Conservation (phyloP, 805 yeast species). For the Yarrowia keelungensis region DNA sequence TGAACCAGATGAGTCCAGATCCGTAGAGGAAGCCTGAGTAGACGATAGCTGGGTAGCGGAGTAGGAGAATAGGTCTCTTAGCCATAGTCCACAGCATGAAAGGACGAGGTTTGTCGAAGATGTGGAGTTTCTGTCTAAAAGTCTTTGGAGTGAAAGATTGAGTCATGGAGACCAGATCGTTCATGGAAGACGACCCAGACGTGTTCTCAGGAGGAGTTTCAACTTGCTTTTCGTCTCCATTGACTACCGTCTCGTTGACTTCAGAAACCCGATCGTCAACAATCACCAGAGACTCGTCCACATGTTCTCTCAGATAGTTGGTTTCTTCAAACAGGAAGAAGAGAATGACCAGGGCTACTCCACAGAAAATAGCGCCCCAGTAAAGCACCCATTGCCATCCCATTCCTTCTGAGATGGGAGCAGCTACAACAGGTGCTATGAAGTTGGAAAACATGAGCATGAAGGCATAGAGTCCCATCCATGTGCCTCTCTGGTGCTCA, state of each 20-base stretch:
- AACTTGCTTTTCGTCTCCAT: background rate
- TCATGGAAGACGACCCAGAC: too few relatives aligned
- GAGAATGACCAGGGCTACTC: conserved; percentile 4
- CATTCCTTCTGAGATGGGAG: conserved; percentile 8
- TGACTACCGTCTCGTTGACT: background rate
- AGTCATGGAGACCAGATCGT: too few relatives aligned
- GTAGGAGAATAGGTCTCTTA: background rate
- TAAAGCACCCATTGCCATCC: conserved; percentile 40
- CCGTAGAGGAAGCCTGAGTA: conserved; percentile 28
- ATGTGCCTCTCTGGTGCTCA: conserved; percentile 77
- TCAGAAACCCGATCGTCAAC: background rate
- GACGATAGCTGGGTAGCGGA: conserved; percentile 24
- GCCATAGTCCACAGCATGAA: conserved; percentile 22
- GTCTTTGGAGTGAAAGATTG: conserved; percentile 3
- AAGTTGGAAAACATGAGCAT: conserved; percentile 54
- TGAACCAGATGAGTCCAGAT: conserved; percentile 35
- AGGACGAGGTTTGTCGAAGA: conserved; percentile 28
- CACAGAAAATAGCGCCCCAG: conserved; percentile 38
- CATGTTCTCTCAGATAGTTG: background rate
- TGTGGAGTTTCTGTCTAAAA: conserved; percentile 11
- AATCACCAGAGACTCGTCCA: background rate
- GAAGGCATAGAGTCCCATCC: conserved; percentile 74
- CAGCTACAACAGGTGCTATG: conserved; percentile 28
- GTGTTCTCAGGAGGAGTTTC: too few relatives aligned
- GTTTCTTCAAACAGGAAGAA: conserved; percentile 39